These are phyloP conservation scores for Aegilops longissima DNA, from an alignment of 176 grass and related monocot species.

Conservation along the genomic window DNA sequence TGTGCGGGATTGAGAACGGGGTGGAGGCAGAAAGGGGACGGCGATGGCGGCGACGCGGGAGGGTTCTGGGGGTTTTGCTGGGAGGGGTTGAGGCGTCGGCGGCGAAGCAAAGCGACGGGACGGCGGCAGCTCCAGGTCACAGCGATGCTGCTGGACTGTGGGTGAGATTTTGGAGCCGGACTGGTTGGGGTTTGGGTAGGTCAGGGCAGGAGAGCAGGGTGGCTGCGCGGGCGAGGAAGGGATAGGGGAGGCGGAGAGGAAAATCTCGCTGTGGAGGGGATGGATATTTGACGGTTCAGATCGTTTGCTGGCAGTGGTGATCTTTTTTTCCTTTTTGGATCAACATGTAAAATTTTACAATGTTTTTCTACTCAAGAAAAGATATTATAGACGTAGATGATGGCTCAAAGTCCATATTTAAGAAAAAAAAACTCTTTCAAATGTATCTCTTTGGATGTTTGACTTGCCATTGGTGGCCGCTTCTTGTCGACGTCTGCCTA, in stretches of 20 bases:
- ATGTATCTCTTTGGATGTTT: no score
- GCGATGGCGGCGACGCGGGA: neutral
- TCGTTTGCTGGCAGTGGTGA: neutral
- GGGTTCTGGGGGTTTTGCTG: neutral
- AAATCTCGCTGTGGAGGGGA: neutral
- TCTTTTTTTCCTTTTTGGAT: neutral
- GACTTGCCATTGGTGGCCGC: no score
- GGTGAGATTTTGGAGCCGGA: neutral
- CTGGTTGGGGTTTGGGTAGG: slow-evolving; percentile 13
- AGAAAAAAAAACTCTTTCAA: no score
- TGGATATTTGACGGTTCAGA: neutral
- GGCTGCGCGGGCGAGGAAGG: slow-evolving; percentile 15
- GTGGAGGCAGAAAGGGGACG: neutral
- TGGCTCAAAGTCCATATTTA: no score
- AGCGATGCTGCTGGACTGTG: neutral
- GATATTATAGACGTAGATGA: no score
- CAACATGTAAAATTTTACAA: neutral
- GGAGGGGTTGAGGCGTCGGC: neutral
- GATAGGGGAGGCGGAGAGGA: neutral
- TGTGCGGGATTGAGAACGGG: neutral
- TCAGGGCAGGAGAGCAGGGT: slow-evolving; percentile 2
- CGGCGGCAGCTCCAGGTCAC: neutral
- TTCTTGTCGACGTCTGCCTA: no score
- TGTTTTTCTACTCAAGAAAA: neutral
- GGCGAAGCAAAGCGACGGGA: neutral